phyloP scores from a whole-genome alignment of 2,329 filamentous ascomycete genomes.

The Microascus cirrosus region DNA sequence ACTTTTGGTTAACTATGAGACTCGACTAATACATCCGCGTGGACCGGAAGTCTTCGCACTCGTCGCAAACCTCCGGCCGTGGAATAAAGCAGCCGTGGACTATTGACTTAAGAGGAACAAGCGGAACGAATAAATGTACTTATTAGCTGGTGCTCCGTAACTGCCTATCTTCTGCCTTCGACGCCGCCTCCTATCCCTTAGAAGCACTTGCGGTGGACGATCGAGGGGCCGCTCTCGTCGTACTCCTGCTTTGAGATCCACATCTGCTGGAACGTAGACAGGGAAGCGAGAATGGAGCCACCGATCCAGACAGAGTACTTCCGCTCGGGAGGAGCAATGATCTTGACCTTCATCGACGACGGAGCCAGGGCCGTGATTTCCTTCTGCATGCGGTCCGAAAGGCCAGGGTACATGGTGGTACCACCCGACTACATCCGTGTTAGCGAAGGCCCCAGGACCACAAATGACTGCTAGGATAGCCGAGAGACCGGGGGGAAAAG shows the following conservation, averaged over 20 bases:
- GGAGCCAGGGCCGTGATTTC: conserved; percentile 99
- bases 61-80: conserved; percentile 23
- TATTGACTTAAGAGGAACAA: neutral
- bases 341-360: conserved; percentile 99
- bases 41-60: conserved; percentile 25
- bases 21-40: conserved; percentile 36
- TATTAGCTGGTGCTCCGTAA: conserved; percentile 1
- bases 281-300: conserved; percentile 98
- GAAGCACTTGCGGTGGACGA: conserved; percentile 99
- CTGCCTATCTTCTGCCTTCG: conserved; percentile 1
- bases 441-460: neutral
- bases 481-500: neutral
- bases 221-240: conserved; percentile 98
- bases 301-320: conserved; percentile 99
- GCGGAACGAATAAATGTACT: neutral
- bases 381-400: conserved; percentile 99
- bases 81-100: neutral
- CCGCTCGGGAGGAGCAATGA: conserved; percentile 98
- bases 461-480: neutral
- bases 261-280: conserved; percentile 99
- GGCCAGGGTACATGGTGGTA: conserved; percentile 99
- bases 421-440: conserved; percentile 72
- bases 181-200: conserved; percentile 55
- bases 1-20: conserved; percentile 45
- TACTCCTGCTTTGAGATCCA: conserved; percentile 99